Conservation (phyloP, 768 basidiomycete genomes). For the Termitomyces sp. region DNA sequence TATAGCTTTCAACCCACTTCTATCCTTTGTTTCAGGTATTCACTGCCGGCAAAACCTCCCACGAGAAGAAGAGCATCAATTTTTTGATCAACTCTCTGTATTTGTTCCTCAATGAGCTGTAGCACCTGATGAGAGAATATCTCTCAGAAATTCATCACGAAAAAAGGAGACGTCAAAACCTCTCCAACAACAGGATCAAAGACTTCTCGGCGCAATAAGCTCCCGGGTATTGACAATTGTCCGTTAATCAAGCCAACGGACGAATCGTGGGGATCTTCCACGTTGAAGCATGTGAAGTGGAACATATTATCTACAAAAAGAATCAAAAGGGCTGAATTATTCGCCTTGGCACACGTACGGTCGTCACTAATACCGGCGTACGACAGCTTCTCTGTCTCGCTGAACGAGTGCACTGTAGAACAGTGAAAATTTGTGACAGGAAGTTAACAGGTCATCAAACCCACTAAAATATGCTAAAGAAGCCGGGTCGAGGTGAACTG, state of each 20-base stretch:
- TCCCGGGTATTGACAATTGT: conserved; percentile 80
- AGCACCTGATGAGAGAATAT: conserved; percentile 49
- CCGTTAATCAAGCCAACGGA: conserved; percentile 79
- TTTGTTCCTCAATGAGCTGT: conserved; percentile 74
- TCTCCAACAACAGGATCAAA: conserved; percentile 86
- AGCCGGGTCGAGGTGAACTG: conserved; percentile 77
- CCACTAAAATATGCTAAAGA: conserved; percentile 79
- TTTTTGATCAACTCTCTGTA: conserved; percentile 58
- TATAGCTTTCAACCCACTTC: conserved; percentile 44
- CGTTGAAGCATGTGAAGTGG: conserved; percentile 89
- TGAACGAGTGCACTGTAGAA: conserved; percentile 71
- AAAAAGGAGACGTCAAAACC: conserved; percentile 34
- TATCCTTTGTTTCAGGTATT: conserved; percentile 78
- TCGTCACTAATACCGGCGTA: conserved; percentile 76
- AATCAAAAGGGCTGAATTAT: background rate
- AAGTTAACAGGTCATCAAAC: conserved; percentile 14
- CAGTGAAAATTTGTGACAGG: background rate
- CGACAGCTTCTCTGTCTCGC: conserved; percentile 81
- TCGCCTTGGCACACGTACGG: conserved; percentile 37
- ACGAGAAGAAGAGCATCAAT: conserved; percentile 86
- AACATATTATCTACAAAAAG: conserved; percentile 65
- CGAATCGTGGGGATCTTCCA: conserved; percentile 77
- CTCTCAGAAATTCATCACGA: conserved; percentile 1
- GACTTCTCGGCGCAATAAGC: conserved; percentile 75
- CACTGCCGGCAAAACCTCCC: conserved; percentile 85